Base-by-base conservation (phyloP, 768 basidiomycete genomes). In the Pisolithus albus region DNA sequence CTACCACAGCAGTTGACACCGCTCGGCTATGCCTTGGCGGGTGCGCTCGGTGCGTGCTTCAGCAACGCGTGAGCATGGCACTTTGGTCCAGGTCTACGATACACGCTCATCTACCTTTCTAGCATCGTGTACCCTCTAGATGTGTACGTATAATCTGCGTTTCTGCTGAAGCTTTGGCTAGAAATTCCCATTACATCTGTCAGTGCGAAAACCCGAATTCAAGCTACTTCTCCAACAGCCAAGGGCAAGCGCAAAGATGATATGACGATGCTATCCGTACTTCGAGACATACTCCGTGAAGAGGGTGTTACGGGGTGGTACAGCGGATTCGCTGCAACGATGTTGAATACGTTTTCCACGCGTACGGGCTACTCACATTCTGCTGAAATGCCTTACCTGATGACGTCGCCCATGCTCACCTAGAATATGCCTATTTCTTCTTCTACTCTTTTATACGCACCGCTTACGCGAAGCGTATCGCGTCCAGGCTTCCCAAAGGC, bases 361-460 rank as follows among this genome's bases (percentile, higher is more conserved):
- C 93, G 95, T 93, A 63, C 62, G 91, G 80, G 38, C 5, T 45
- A 16, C 15, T 26, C 39, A 57, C 5, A 19, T 30, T 6, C 32
- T 10, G 3, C 34, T 41, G 42, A 28, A 18, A 47, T 19, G 8
- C 40, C 13, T 19, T 23, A 21, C 28, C n/a, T 30, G 46, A 30
- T 15, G 54, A 30, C 21, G 37, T 28, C 44, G n/a, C 23, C n/a
- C 4, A 30, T 28, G 10, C 5, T 3, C 11, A 34, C 34, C 34
- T 56, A 96, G 94, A 96, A 82, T 97, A 94, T 64, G 95, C 96
- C 23, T 99, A 99, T 73, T 99, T 99, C 78, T 98, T 95, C 78
- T 98, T 96, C 74, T 97, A 98, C 67, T 88, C 93, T 19, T 76
- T 92, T 67, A 87, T 98, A 23, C 82, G 96, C 57, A 82, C 77